Percentiles rank a stretch among this genome's conserved stretches.
These are phyloP conservation scores for Lolium rigidum DNA, from an alignment of 176 grass and related monocot species.

Conservation along the genomic window DNA sequence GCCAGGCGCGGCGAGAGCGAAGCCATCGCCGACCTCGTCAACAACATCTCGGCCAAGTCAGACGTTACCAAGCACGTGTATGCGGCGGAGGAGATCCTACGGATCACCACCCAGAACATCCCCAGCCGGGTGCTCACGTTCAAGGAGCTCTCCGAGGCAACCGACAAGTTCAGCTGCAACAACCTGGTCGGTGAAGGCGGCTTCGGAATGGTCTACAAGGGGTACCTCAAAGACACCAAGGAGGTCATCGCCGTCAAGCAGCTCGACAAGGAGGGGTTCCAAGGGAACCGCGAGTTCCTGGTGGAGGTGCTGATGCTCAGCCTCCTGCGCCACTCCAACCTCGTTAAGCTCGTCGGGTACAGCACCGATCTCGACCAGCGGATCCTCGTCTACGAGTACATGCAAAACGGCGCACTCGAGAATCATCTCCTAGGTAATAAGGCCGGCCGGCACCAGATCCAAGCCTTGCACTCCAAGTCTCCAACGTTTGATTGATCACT, in stretches of 20 bases:
- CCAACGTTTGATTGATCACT: not conserved
- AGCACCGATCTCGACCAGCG: conserved; percentile 70
- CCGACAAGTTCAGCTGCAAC: conserved; percentile 57
- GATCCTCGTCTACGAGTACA: conserved; percentile 87
- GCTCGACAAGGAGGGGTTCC: conserved; percentile 71
- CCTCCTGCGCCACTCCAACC: conserved; percentile 78
- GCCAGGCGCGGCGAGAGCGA: conserved; percentile 28
- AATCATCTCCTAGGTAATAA: conserved; percentile 76
- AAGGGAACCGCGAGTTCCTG: conserved; percentile 88
- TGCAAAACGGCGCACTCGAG: conserved; percentile 71
- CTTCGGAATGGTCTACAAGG: conserved; percentile 84
- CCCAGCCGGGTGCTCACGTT: conserved; percentile 70
- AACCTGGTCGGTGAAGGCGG: conserved; percentile 88
- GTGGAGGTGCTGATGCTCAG: conserved; percentile 91
- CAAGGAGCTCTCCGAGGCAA: conserved; percentile 56
- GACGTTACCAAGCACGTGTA: conserved; percentile 56
- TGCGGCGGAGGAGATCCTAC: conserved; percentile 70
- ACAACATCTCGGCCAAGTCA: conserved; percentile 59
- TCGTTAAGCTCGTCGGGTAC: conserved; percentile 78
- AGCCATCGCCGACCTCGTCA: conserved; percentile 55
- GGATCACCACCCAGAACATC: conserved; percentile 66
- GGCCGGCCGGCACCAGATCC: not conserved
- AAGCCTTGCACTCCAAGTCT: too few species aligned
- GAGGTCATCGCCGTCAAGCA: conserved; percentile 81
- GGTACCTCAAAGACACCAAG: conserved; percentile 52